These are phyloP conservation scores for Hymenoscyphus fraxineus DNA, from an alignment of 2,329 filamentous ascomycete genomes.

Conservation along the genomic window DNA sequence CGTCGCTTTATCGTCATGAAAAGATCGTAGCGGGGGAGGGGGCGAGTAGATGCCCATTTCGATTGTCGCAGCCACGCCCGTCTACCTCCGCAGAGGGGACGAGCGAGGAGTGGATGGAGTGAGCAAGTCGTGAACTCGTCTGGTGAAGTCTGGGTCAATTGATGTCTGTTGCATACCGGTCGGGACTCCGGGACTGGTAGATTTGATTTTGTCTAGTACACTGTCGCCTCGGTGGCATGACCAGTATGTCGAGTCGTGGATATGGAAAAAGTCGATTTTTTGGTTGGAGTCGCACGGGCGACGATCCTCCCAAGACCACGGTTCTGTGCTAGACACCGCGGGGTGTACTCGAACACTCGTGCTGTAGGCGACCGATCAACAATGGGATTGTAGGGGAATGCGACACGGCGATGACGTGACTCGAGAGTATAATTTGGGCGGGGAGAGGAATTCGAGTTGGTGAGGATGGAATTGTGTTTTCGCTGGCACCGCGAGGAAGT, in stretches of 20 bases:
- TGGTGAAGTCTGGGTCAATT: not conserved
- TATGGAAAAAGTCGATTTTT: not conserved
- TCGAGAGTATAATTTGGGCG: not conserved
- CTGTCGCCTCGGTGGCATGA: constrained; percentile 2
- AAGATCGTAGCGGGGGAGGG: constrained; percentile 31
- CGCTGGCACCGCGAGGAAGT: not conserved
- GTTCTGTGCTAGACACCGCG: constrained; percentile 1
- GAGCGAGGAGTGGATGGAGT: constrained; percentile 32
- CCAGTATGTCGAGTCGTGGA: not conserved
- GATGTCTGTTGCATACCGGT: not conserved
- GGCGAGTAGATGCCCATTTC: constrained; percentile 55
- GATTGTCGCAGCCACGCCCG: constrained; percentile 27
- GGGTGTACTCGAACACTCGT: not conserved
- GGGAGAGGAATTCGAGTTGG: not conserved
- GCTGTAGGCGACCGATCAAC: not conserved
- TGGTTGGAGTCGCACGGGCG: constrained; percentile 1
- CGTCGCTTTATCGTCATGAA: constrained; percentile 72
- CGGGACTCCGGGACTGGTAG: not conserved
- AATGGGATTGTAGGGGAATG: not conserved
- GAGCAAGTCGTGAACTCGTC: constrained; percentile 13
- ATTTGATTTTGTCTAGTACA: constrained; percentile 1
- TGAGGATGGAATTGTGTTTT: not conserved
- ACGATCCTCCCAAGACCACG: not conserved
- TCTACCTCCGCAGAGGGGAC: constrained; percentile 36
- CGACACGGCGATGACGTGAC: not conserved